Conservation (phyloP, 305 asterid species). For the Coffea humblotiana region DNA sequence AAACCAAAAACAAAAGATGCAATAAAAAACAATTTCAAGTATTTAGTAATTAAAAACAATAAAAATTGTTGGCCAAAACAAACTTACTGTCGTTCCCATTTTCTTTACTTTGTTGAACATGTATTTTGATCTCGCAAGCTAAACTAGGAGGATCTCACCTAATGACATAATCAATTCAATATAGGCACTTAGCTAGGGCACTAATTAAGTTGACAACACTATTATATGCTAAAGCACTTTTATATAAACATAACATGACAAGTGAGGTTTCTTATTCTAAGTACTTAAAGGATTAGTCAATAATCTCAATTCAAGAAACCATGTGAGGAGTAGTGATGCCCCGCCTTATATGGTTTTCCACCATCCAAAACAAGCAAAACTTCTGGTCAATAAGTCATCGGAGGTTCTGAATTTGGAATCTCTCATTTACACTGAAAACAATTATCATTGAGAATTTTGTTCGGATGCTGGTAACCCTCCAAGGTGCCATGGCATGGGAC, state of each 20-base stretch:
- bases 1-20: no score
- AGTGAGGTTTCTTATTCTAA: background rate
- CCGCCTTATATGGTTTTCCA: background rate
- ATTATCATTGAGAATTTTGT: no score
- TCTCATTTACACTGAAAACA: no score
- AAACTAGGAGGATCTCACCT: background rate
- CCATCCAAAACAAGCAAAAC: no score
- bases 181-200: background rate
- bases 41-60: background rate
- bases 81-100: no score
- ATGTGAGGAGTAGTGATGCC: background rate
- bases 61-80: background rate
- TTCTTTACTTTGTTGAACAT: background rate
- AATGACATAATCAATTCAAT: no score
- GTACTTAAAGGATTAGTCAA: background rate
- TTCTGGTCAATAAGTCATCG: no score
- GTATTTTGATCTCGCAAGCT: no score
- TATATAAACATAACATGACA: background rate
- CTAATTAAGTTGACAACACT: background rate
- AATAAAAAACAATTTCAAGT: background rate
- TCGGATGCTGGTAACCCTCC: no score
- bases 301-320: background rate
- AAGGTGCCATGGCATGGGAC: background rate
- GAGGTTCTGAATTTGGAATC: no score
- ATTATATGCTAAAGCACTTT: background rate